A percentile compares a stretch with the other conserved stretches of the same genome.
These are phyloP conservation scores for Aspergillus floridensis DNA, from an alignment of 2,329 filamentous ascomycete species.

Conservation along the genomic window DNA sequence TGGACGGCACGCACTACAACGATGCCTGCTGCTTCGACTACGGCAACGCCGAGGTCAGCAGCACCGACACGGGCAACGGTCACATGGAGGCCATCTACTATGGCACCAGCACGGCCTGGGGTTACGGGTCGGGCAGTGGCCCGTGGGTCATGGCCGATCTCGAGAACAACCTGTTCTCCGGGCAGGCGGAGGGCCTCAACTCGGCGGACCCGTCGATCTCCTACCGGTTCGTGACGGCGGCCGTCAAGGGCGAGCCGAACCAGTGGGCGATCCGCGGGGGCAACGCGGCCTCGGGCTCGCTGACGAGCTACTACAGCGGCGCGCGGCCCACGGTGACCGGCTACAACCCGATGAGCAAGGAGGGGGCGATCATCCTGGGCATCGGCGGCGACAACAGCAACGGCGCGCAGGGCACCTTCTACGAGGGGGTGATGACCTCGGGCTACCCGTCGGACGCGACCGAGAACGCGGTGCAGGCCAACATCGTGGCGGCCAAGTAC, in stretches of 20 bases:
- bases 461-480: slow-evolving; percentile 58
- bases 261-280: slow-evolving; percentile 61
- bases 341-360: slow-evolving; percentile 63
- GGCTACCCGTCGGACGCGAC: slow-evolving; percentile 61
- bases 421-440: slow-evolving; percentile 64
- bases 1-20: slow-evolving; percentile 38
- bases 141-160: slow-evolving; percentile 70
- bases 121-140: slow-evolving; percentile 56
- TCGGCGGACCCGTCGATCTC: slow-evolving; percentile 52
- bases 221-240: slow-evolving; percentile 56
- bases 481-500: slow-evolving; percentile 61
- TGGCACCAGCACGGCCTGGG: slow-evolving; percentile 56
- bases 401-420: slow-evolving; percentile 61
- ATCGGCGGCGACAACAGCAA: slow-evolving; percentile 66
- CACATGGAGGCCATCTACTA: slow-evolving; percentile 71
- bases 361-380: slow-evolving; percentile 66
- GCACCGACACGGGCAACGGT: slow-evolving; percentile 56
- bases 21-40: slow-evolving; percentile 51
- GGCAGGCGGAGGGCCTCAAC: slow-evolving; percentile 48
- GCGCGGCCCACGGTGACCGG: slow-evolving; percentile 51
- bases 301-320: slow-evolving; percentile 61
- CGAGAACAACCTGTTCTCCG: slow-evolving; percentile 65
- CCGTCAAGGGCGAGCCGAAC: slow-evolving; percentile 57
- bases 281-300: slow-evolving; percentile 53
- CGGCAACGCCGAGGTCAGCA: slow-evolving; percentile 56